Base-by-base conservation (phyloP, 2,329 filamentous ascomycete genomes). In the Fusarium euwallaceae region DNA sequence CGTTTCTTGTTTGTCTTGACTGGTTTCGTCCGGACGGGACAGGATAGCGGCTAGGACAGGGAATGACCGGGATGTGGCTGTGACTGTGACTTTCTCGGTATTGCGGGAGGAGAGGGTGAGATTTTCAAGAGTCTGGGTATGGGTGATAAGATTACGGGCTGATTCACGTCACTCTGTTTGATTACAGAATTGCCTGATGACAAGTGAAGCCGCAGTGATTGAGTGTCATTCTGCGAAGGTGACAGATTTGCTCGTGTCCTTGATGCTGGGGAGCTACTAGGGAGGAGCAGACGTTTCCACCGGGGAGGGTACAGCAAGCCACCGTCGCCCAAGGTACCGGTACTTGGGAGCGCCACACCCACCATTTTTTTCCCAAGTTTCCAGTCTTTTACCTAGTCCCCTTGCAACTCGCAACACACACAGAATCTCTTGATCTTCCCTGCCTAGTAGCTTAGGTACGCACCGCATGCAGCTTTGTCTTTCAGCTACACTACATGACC, bases 1-100 rank as follows among this genome's bases (percentile, higher is more conserved):
- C 76, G 76, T 78, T 78, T 78, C 69, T 71, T 75, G 76, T 76
- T 78, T 76, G 69, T 66, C 24, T 67, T 76, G 69, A 68, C 48
- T 69, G 63, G 65, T 72, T 64, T 69, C 69, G 62, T 64, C 65
- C 27, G 36, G 74, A 66, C 74, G 64, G 73, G 70, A 76, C 70
- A 76, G 76, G 70, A 76, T 68, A 76, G 76, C 76, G 76, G 72
- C 71, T 77, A 77, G 74, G 65, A 32, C 37, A 68, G 67, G 58
- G 37, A 65, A 61, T 58, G 67, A 22, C 64, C 48, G 61, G 70
- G 69, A 48, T 67, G 61, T 53, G 67, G 64, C 48, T 53, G 48
- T 53, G 48, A 53, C 48, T 53, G 48, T 53, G 48, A 53, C 43
- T 63, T 8, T 5, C 10, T 16, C 36, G 41, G 45, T 17, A 51